These are phyloP conservation scores for Rhodotorula sp. DNA, from an alignment of 1,284 basidiomycete species.

Conservation along the genomic window DNA sequence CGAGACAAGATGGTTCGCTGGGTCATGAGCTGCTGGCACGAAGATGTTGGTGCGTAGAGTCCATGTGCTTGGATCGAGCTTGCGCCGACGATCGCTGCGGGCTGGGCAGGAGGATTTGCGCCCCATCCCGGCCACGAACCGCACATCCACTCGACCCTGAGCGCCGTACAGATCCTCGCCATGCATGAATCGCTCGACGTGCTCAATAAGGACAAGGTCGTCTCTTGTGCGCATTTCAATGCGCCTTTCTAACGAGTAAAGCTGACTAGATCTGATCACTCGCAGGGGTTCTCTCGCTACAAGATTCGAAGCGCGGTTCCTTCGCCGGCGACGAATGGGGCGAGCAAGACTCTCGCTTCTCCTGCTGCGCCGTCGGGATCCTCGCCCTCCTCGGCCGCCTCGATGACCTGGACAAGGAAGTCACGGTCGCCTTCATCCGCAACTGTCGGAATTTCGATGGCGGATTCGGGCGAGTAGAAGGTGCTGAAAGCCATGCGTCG, in stretches of 20 bases:
- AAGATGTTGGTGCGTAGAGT: constrained; percentile 66
- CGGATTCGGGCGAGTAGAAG: constrained; percentile 78
- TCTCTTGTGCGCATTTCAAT: constrained; percentile 67
- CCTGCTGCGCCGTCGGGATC: constrained; percentile 78
- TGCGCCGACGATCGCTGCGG: neutral
- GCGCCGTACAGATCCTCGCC: constrained; percentile 85
- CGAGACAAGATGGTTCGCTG: constrained; percentile 81
- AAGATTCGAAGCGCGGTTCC: constrained; percentile 73
- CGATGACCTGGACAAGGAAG: constrained; percentile 50
- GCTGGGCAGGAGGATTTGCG: constrained; percentile 73
- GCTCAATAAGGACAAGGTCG: constrained; percentile 65
- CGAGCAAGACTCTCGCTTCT: constrained; percentile 88
- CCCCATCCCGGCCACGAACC: constrained; percentile 91
- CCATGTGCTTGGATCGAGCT: neutral
- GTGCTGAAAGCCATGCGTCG: constrained; percentile 87
- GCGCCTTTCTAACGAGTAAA: too few species aligned
- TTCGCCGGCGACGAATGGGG: constrained; percentile 89
- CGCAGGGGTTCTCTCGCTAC: constrained; percentile 75
- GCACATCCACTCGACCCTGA: constrained; percentile 80
- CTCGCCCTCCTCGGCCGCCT: constrained; percentile 77
- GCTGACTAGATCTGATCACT: neutral
- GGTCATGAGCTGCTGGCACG: constrained; percentile 91
- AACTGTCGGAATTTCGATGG: constrained; percentile 91
- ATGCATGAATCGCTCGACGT: constrained; percentile 77
- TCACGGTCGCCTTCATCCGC: constrained; percentile 68